A percentile compares a stretch with the other conserved stretches of the same genome.
phyloP scores from a whole-genome alignment of 305 asterid genomes.

The Solanum aculeatissimum region DNA sequence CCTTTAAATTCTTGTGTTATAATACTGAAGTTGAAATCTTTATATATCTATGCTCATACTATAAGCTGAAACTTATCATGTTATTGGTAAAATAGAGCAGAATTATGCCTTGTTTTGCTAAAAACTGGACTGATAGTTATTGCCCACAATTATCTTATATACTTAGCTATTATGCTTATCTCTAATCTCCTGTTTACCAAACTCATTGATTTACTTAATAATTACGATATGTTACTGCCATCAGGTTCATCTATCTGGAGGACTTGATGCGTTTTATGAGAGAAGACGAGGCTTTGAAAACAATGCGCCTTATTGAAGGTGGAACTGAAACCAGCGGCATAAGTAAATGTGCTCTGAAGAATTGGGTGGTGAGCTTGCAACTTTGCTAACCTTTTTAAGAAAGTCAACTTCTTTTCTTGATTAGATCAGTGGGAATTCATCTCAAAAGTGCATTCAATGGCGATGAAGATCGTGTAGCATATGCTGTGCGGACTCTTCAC shows the following conservation, averaged over 20 bases:
- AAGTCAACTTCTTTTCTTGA: neutral
- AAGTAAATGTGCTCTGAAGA: slow-evolving; percentile 57
- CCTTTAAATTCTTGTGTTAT: neutral
- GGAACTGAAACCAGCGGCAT: slow-evolving; percentile 55
- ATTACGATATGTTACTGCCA: neutral
- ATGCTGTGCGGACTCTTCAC: neutral
- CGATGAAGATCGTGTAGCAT: neutral
- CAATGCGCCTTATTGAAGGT: slow-evolving; percentile 51
- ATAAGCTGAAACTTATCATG: neutral
- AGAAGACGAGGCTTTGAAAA: slow-evolving; percentile 61
- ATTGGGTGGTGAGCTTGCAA: slow-evolving; percentile 54
- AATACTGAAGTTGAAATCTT: neutral
- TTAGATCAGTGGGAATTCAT: neutral
- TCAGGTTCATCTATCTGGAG: slow-evolving; percentile 48
- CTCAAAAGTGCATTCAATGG: neutral
- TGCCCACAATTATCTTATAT: neutral
- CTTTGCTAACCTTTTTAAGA: neutral
- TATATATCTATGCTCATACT: neutral
- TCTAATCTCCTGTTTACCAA: neutral
- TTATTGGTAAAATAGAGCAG: neutral
- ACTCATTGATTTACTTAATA: neutral
- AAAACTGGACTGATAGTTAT: neutral
- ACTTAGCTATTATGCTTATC: neutral
- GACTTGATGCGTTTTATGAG: slow-evolving; percentile 75
- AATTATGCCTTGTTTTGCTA: neutral